A percentile compares a stretch with the other conserved stretches of the same genome.
These are phyloP conservation scores for Zasmidium citrigriseum DNA, from an alignment of 2,329 filamentous ascomycete species.

Conservation along the genomic window DNA sequence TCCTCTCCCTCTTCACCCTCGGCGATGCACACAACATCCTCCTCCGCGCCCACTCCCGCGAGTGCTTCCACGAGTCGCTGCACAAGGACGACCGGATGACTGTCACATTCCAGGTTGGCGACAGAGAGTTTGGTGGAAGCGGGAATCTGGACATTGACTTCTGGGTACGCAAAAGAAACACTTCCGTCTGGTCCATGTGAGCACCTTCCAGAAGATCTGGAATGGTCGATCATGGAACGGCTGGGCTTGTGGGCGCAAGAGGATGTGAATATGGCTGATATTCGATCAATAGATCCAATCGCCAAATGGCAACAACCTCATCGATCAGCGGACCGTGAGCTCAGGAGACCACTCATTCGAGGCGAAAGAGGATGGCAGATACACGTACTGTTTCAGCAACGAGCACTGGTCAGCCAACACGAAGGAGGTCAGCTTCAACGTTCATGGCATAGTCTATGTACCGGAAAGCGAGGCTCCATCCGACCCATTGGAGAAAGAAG, in stretches of 20 bases:
- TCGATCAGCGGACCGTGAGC: constrained; percentile 77
- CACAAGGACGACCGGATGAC: constrained; percentile 98
- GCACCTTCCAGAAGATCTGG: background rate
- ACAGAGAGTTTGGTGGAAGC: constrained; percentile 90
- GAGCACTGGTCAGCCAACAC: constrained; percentile 95
- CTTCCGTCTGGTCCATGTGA: background rate
- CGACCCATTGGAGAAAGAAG: constrained; percentile 89
- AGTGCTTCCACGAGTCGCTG: constrained; percentile 95
- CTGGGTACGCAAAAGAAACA: constrained; percentile 66
- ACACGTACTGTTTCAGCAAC: constrained; percentile 98
- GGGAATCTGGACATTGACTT: constrained; percentile 97
- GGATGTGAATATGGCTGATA: constrained; percentile 10
- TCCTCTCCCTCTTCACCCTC: constrained; percentile 63
- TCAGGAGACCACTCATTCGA: constrained; percentile 93
- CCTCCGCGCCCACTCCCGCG: constrained; percentile 85
- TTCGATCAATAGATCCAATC: constrained; percentile 66
- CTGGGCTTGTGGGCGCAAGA: background rate
- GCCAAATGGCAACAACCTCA: constrained; percentile 72
- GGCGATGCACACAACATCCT: constrained; percentile 90
- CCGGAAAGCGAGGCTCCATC: constrained; percentile 79
- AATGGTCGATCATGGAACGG: no score
- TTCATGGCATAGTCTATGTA: constrained; percentile 97
- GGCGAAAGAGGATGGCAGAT: constrained; percentile 82
- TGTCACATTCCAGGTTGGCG: constrained; percentile 96
- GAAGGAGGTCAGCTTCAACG: constrained; percentile 99